Evolutionary conservation across 257 asterid species (phyloP).

Genomic region (Capsicum rhomboideum): DNA sequence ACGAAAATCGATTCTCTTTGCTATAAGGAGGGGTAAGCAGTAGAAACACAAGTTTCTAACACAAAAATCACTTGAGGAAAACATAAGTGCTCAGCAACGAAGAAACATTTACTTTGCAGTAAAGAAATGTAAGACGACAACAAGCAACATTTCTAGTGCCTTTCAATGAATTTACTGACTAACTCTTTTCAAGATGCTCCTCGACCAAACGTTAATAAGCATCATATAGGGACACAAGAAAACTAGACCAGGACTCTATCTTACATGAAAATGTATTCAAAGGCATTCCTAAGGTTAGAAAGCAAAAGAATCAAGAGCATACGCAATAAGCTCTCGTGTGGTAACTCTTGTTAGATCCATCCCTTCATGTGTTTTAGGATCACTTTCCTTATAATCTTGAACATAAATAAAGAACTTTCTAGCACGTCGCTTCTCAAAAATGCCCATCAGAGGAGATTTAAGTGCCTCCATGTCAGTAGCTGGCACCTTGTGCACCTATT

Average conservation of each 20-base stretch:
- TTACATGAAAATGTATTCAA: background rate
- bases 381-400: constrained; percentile 75
- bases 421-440: constrained; percentile 96
- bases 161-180: background rate
- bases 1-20: background rate
- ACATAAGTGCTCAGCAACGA: background rate
- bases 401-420: constrained; percentile 87
- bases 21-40: background rate
- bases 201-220: background rate
- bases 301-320: constrained; percentile 13
- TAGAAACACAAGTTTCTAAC: background rate
- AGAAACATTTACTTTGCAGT: background rate
- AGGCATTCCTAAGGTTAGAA: background rate
- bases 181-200: background rate
- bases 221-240: background rate
- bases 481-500: constrained; percentile 96
- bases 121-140: background rate
- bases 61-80: background rate
- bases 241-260: background rate
- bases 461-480: constrained; percentile 98
- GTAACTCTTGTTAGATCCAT: constrained; percentile 86
- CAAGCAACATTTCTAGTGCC: background rate
- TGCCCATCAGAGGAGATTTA: constrained; percentile 96
- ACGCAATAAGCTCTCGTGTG: constrained; percentile 80
- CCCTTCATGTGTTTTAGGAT: constrained; percentile 85